Conservation (phyloP, 345 rosid species). For the Citrus australasica region DNA sequence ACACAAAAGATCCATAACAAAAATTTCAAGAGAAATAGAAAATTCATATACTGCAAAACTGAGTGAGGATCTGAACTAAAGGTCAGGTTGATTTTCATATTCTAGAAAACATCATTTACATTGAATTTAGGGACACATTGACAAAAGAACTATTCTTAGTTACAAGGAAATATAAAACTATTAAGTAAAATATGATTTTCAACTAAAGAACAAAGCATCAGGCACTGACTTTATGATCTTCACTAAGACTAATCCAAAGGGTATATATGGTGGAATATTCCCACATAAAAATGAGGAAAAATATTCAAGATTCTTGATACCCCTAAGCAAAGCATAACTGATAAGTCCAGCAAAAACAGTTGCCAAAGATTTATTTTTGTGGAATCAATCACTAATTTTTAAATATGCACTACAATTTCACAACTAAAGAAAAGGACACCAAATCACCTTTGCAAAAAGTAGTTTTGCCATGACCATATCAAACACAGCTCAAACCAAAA, state of each 20-base stretch:
- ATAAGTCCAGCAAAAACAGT: slow-evolving; percentile 25
- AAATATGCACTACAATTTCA: not conserved
- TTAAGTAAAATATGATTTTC: not conserved
- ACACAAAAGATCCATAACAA: not conserved
- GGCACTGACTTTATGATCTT: slow-evolving; percentile 26
- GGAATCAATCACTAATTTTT: slow-evolving; percentile 15
- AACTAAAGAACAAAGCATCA: slow-evolving; percentile 21
- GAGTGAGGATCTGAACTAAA: not conserved
- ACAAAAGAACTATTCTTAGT: not conserved
- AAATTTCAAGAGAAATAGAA: not conserved
- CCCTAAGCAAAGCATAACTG: slow-evolving; percentile 13
- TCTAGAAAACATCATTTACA: not conserved
- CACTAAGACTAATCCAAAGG: slow-evolving; percentile 21
- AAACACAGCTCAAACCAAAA: slow-evolving; percentile 1
- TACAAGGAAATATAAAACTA: not conserved
- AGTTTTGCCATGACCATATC: slow-evolving; percentile 6
- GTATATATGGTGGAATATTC: slow-evolving; percentile 44
- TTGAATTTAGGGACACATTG: not conserved
- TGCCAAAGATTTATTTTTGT: slow-evolving; percentile 13
- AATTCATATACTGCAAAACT: not conserved
- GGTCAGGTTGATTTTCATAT: not conserved
- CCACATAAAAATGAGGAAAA: slow-evolving; percentile 11
- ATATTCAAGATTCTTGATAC: slow-evolving; percentile 19
- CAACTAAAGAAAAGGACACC: slow-evolving; percentile 12
- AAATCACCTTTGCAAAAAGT: slow-evolving; percentile 7